These are phyloP conservation scores for Pestalotiopsis sp. DNA, from an alignment of 2,329 filamentous ascomycete species.

Conservation along the genomic window DNA sequence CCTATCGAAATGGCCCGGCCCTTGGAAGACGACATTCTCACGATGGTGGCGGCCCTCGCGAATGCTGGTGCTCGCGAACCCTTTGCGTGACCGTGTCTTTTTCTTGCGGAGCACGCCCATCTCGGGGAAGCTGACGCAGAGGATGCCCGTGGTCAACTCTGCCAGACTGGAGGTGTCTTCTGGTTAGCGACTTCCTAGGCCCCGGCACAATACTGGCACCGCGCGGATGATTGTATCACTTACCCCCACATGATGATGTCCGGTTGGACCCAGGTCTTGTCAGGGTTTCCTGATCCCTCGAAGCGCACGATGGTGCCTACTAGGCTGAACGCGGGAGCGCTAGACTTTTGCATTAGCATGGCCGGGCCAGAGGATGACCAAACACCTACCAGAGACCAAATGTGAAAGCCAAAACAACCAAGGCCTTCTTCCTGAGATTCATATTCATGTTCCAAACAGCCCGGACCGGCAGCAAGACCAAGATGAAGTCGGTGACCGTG, in stretches of 20 bases:
- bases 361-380: not conserved
- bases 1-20: not conserved
- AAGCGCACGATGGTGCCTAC: constrained; percentile 18
- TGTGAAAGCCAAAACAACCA: constrained; percentile 23
- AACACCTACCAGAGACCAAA: constrained; percentile 16
- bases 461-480: constrained; percentile 22
- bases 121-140: constrained; percentile 23
- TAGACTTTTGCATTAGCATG: not conserved
- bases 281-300: constrained; percentile 11
- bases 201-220: too few relatives aligned
- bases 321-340: constrained; percentile 9
- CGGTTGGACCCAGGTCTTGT: constrained; percentile 20
- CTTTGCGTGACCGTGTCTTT: not conserved
- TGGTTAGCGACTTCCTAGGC: too few relatives aligned
- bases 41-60: not conserved
- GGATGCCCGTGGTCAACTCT: constrained; percentile 18
- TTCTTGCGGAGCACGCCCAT: constrained; percentile 4
- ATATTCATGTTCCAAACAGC: constrained; percentile 21
- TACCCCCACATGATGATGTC: constrained; percentile 22
- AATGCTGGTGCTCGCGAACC: not conserved
- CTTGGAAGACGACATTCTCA: not conserved
- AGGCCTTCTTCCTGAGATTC: constrained; percentile 15
- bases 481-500: constrained; percentile 21
- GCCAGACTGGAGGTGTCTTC: constrained; percentile 9
- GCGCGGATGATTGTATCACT: not conserved